Percentiles rank a stretch among this genome's conserved stretches.
These are phyloP conservation scores for Ustilago curta DNA, from an alignment of 1,284 basidiomycete species.

Conservation along the genomic window DNA sequence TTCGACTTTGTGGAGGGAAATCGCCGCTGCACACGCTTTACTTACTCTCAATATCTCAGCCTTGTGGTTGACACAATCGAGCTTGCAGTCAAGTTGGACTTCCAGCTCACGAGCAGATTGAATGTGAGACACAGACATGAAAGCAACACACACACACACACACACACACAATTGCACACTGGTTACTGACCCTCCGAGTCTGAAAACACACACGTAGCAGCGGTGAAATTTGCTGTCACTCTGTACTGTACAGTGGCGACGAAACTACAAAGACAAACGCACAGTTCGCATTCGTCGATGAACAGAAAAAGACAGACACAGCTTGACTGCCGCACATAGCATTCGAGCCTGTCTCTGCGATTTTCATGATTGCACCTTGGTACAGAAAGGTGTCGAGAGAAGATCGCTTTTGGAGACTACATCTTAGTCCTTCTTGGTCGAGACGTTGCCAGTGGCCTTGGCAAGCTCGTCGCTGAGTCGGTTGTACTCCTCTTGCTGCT, in stretches of 20 bases:
- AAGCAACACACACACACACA: neutral
- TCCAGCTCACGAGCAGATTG: neutral
- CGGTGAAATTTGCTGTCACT: neutral
- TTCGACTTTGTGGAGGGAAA: constrained; percentile 4
- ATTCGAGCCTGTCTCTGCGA: neutral
- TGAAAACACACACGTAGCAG: neutral
- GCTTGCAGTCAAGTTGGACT: neutral
- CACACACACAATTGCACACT: neutral
- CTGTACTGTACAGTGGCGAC: neutral
- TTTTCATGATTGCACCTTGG: no score
- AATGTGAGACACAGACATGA: neutral
- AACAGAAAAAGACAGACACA: neutral
- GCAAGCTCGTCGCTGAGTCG: constrained; percentile 66
- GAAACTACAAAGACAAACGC: neutral
- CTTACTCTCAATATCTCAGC: neutral
- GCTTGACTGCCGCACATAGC: neutral
- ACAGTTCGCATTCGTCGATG: neutral
- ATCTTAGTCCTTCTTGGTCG: constrained; percentile 57
- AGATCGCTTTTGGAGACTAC: neutral
- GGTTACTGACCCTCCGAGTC: neutral
- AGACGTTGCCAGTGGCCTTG: constrained; percentile 53
- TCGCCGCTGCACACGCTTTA: neutral
- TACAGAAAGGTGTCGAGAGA: neutral
- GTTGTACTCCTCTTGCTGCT: constrained; percentile 68
- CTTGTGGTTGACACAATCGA: neutral